Evolutionary conservation across 192 early-diverging fungal genomes (phyloP), one percentile per base, ranked within the genome.

Genomic region (Linnemannia zychae): DNA sequence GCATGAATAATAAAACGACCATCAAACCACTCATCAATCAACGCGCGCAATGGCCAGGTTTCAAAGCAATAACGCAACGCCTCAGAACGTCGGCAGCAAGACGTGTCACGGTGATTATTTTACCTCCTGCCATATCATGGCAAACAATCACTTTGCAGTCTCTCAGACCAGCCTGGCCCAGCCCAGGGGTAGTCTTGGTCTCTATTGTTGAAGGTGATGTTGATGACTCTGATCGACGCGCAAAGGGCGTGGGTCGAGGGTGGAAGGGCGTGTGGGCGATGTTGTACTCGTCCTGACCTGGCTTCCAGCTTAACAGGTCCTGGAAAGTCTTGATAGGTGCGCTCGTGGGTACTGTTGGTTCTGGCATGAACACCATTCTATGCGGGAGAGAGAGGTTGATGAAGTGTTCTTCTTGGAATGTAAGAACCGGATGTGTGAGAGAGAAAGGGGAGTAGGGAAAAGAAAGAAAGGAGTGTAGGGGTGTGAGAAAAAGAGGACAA

Each of bases 61-160:
- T n/a, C 75, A 57, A 22, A 44, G 15, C 15, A 33, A 22, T 76
- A 17, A 44, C 40, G 9, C 3, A 9, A 44, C 3, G 40, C 40
- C 3, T 44, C 40, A 6, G 40, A 44, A 3, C 40, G 9, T 44
- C 40, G 9, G 40, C 40, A 44, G 3, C 40, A 44, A 44, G n/a
- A 44, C 40, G 40, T 9, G 40, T 44, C 40, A n/a, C n/a, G n/a
- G n/a, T n/a, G n/a, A n/a, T 38, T 20, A 17, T 36, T 28, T 87
- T 83, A 86, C 91, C 92, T 70, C 90, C 90, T 13, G 89, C 91
- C 91, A 93, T 92, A 80, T 94, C 93, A 81, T 94, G 93, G 52
- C 91, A 92, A 2, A 91, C 70, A 12, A 94, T 65, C 18, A 94
- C 65, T 24, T 80, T 75, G 52, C 71, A 80, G 40, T 83, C 75